Base-by-base conservation (phyloP, 306 rosid species). In the Astragalus membranaceus region DNA sequence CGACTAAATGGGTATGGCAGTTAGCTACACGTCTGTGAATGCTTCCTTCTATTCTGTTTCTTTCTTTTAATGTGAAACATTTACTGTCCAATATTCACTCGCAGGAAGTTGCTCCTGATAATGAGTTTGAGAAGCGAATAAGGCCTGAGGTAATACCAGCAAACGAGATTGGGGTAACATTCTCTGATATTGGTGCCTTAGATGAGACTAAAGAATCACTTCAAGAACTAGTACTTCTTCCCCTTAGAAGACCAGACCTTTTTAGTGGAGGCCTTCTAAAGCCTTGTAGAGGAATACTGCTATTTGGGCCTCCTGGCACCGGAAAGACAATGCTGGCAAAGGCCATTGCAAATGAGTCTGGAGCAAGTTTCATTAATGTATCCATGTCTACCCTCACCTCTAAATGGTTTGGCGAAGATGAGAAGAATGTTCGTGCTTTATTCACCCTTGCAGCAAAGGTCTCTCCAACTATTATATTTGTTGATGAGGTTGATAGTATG, bases 401-500 rank as follows among this genome's bases (percentile, higher is more conserved):
- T 29, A 94, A 90, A 80, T 94, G 98, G 97, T 94, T 94, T 52
- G 98, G 97, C 52, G 98, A 90, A 85, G 96, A 87, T 47, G 98
- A 94, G 87, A 94, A 94, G 84, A 90, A 94, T 15, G 96, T 94
- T 4, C 84, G 97, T 51, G 98, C 97, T 64, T 84, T 94, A 68
- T 94, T 94, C 87, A 81, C 96, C 32, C 57, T 94, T 49, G 98
- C 98, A 39, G 88, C 94, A 41, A 94, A 94, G 84, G 97, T 94
- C 62, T 94, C 97, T 33, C 98, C 97, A 6, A 90, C 98, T 11
- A 90, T 94, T 50, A 90, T 94, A 68, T 94, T 94, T 84, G 96
- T 94, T 6, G 98, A 94, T 62, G 98, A 94, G 82, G 98, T 94
- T 41, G 98, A 94, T 37, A 94, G 98, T 83, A 94, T 94, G 98